Conservation (phyloP, 148 eudicot genomes). For the Gaultheria prostrata region DNA sequence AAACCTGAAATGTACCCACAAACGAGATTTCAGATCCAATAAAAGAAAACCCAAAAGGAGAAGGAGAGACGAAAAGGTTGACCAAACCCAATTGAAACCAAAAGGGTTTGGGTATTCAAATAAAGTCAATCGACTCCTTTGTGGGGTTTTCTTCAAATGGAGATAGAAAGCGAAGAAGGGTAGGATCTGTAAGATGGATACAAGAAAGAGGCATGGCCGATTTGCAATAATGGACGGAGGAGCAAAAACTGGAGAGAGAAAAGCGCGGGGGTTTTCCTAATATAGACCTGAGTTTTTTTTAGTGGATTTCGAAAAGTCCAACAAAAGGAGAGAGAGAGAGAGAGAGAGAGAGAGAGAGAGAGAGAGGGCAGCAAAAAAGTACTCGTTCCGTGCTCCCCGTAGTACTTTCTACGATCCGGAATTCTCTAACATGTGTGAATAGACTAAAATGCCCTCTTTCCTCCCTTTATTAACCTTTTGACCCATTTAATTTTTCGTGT, state of each 20-base stretch:
- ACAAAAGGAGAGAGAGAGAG: not conserved
- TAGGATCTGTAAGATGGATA: conserved; percentile 3
- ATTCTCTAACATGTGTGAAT: not conserved
- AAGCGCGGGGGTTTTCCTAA: conserved; percentile 12
- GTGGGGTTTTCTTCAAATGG: not conserved
- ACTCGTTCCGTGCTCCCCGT: conserved; percentile 8
- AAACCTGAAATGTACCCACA: conserved; percentile 8
- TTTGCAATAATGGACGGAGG: not conserved
- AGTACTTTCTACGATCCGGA: not conserved
- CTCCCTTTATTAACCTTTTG: not conserved
- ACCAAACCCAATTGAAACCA: conserved; percentile 10
- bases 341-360: not conserved
- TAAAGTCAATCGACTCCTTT: not conserved
- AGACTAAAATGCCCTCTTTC: not conserved
- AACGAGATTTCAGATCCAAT: conserved; percentile 6
- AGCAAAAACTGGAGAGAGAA: not conserved
- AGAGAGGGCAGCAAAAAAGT: not conserved
- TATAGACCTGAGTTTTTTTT: not conserved
- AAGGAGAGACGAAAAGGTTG: not conserved
- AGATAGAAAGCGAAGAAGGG: not conserved
- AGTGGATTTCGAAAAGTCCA: not conserved
- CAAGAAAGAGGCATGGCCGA: not conserved
- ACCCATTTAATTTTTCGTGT: not conserved
- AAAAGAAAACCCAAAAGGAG: not conserved
- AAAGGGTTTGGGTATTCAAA: not conserved